These are phyloP conservation scores for Suhomyces sp. DNA, from an alignment of 805 yeast species.

Conservation along the genomic window DNA sequence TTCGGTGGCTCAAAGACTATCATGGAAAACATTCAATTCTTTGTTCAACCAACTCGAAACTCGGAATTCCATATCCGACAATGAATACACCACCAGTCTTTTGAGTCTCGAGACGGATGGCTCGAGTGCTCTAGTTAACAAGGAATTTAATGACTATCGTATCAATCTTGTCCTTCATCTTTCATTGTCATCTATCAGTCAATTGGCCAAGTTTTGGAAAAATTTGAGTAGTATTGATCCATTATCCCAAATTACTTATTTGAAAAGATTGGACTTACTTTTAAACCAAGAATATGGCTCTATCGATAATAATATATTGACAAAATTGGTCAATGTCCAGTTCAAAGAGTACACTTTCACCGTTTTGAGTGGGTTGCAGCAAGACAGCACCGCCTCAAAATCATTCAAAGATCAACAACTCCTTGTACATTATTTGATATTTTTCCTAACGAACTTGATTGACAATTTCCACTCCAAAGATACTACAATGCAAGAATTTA, in stretches of 20 bases:
- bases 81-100: conserved; percentile 24
- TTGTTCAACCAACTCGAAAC: conserved; percentile 28
- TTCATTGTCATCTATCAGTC: conserved; percentile 16
- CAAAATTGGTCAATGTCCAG: conserved; percentile 10
- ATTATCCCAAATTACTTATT: conserved; percentile 11
- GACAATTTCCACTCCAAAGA: not conserved
- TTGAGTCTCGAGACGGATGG: conserved; percentile 16
- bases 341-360: conserved; percentile 12
- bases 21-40: conserved; percentile 23
- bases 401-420: not conserved
- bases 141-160: conserved; percentile 9
- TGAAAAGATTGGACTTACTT: conserved; percentile 9
- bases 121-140: not conserved
- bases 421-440: conserved; percentile 8
- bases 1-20: conserved; percentile 16
- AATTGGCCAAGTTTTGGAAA: conserved; percentile 22
- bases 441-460: not conserved
- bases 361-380: not conserved
- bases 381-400: not conserved
- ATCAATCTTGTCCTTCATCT: conserved; percentile 15
- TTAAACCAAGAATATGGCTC: not conserved
- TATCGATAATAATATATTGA: conserved; percentile 6
- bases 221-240: conserved; percentile 11
- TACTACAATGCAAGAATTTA: not conserved
- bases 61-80: conserved; percentile 15